phyloP scores from a whole-genome alignment of 2,329 filamentous ascomycete species.

The Diaporthe helianthi region DNA sequence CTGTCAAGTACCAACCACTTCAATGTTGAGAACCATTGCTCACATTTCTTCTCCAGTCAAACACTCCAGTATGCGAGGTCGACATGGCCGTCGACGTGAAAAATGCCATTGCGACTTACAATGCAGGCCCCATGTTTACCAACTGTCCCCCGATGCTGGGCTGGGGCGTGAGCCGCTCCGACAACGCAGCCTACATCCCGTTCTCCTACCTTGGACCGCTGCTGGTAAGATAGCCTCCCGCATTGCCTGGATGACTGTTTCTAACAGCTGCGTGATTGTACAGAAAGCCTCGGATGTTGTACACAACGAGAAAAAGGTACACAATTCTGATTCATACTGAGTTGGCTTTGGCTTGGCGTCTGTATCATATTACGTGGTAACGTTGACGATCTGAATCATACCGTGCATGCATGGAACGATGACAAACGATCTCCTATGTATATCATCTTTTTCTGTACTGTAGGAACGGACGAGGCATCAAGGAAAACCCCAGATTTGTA shows the following conservation, averaged over 20 bases:
- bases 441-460: neutral
- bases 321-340: neutral
- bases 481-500: too few relatives aligned
- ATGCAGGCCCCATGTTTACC: slow-evolving; percentile 7
- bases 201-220: slow-evolving; percentile 13
- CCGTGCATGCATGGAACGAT: too few relatives aligned
- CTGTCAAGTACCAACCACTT: neutral
- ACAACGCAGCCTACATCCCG: slow-evolving; percentile 1
- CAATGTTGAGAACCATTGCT: neutral
- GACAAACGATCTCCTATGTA: neutral
- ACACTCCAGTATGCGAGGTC: neutral
- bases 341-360: neutral
- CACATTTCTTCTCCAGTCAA: neutral
- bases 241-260: neutral
- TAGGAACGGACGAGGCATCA: too few relatives aligned
- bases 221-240: neutral
- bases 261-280: neutral
- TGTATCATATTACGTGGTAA: neutral
- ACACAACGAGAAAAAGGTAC: neutral
- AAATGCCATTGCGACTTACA: neutral
- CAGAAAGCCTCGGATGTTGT: neutral
- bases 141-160: slow-evolving; percentile 16
- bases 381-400: too few relatives aligned
- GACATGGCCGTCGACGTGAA: slow-evolving; percentile 10
- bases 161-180: neutral